A percentile compares a stretch with the other conserved stretches of the same genome.
phyloP scores from a whole-genome alignment of 345 rosid genomes.

The Rhodamnia rubescens region DNA sequence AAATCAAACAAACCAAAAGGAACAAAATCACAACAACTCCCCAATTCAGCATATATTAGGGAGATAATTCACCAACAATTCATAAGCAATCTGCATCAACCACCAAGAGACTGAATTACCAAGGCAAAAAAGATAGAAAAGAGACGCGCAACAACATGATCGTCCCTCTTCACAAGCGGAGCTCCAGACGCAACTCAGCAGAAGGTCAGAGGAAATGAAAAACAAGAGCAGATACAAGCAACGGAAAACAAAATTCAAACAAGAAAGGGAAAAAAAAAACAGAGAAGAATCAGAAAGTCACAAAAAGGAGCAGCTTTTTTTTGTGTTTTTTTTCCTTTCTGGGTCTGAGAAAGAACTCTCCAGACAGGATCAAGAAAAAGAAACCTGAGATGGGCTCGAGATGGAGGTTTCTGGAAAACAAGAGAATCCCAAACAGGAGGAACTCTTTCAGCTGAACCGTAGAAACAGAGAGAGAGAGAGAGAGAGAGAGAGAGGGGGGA shows the following conservation, averaged over 20 bases:
- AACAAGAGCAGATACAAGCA: neutral
- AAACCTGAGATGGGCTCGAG: neutral
- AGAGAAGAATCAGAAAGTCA: neutral
- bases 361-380: neutral
- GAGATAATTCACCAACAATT: neutral
- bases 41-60: neutral
- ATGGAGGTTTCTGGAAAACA: neutral
- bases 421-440: neutral
- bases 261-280: neutral
- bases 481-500: neutral
- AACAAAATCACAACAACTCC: neutral
- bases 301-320: neutral
- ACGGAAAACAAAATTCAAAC: neutral
- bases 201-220: neutral
- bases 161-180: neutral
- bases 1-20: neutral
- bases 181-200: neutral
- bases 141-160: neutral
- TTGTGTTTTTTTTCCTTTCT: neutral
- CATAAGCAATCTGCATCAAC: neutral
- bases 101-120: neutral
- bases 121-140: neutral
- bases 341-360: neutral
- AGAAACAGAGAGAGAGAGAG: neutral
- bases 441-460: neutral